Evolutionary conservation across 768 basidiomycete species (phyloP).

Genomic region (Auriculariales sp.): DNA sequence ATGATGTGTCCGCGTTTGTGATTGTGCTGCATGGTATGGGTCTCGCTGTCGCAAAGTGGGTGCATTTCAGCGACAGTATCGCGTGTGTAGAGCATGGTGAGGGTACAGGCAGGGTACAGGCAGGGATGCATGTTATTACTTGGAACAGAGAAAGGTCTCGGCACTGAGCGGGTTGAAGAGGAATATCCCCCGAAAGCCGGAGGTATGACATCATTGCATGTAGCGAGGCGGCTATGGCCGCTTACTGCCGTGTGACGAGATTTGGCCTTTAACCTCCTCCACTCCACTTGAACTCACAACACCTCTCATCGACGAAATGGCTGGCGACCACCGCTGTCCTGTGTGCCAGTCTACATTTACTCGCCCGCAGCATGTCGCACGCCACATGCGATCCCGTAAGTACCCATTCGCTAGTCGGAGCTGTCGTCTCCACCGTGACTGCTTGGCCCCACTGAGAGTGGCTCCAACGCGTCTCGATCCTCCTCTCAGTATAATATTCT

Average conservation of each 20-base stretch:
- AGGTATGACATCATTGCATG: too few relatives aligned
- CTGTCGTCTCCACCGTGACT: constrained; percentile 1
- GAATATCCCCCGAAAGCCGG: too few relatives aligned
- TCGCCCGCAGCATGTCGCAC: constrained; percentile 76
- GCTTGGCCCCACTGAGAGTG: constrained; percentile 1
- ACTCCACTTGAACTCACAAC: too few relatives aligned
- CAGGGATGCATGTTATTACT: too few relatives aligned
- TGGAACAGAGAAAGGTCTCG: too few relatives aligned
- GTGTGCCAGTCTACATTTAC: constrained; percentile 82
- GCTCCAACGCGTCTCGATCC: constrained; percentile 8
- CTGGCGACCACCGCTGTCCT: constrained; percentile 74
- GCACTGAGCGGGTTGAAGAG: too few relatives aligned
- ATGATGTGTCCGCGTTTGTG: background rate
- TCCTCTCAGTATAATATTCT: constrained; percentile 7
- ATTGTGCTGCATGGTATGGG: constrained; percentile 3
- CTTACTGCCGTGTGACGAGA: too few relatives aligned
- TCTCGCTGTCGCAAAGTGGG: constrained; percentile 11
- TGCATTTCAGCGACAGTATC: constrained; percentile 20
- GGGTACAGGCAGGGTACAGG: too few relatives aligned
- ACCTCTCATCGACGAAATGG: constrained; percentile 35
- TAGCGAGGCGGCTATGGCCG: too few relatives aligned
- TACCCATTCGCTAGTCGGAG: too few relatives aligned
- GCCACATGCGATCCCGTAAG: constrained; percentile 85
- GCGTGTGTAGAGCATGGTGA: constrained; percentile 4
- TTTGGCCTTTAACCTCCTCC: too few relatives aligned